Evolutionary conservation across 2,329 filamentous ascomycete species (phyloP), one percentile per base, ranked within the genome.

Genomic region (Aspergillus unguis): DNA sequence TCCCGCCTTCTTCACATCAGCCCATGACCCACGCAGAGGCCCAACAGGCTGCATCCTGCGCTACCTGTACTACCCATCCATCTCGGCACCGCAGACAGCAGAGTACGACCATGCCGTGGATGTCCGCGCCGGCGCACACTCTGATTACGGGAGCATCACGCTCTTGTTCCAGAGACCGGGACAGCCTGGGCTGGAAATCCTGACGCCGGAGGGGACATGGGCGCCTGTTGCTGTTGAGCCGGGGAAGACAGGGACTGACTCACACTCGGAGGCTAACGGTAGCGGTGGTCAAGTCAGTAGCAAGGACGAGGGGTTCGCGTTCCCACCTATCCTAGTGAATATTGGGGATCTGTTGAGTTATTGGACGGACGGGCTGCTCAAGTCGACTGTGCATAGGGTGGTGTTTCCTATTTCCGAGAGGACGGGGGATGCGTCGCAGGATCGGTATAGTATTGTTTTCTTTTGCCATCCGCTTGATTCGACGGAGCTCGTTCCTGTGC

Each of bases 51-150:
- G 75, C 58, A 87, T 82, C 63, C 77, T 90, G 10, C 85, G 88
- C 29, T 78, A 89, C 59, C 82, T 96, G 1, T 83, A 85, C 71
- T 92, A 90, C 71, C 88, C 87, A 0, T 79, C 83, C 1, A 74
- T 78, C 6, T 61, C 61, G 53, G 84, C 61, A 62, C 77, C 32
- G 48, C 64, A 56, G 64, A 75, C 50, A 57, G 64, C 69, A 41
- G 65, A 72, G 46, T 77, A 77, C 62, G 64, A 77, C 41, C 77
- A 78, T 5, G 71, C 73, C 35, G 72, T 77, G 17, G 88, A 92
- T 64, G 83, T 96, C 55, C 86, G 92, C 28, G 92, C 92, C 5
- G 94, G 92, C 52, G 91, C 92, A 0, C 92, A 97, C 71, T 92
- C 88, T 4, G 92, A 96, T 75, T 96, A 96, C 72, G 83, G 83